Evolutionary conservation across 768 basidiomycete species (phyloP), one percentile per base, ranked within the genome.

Genomic region (Lactifluus hygrophoroides): DNA sequence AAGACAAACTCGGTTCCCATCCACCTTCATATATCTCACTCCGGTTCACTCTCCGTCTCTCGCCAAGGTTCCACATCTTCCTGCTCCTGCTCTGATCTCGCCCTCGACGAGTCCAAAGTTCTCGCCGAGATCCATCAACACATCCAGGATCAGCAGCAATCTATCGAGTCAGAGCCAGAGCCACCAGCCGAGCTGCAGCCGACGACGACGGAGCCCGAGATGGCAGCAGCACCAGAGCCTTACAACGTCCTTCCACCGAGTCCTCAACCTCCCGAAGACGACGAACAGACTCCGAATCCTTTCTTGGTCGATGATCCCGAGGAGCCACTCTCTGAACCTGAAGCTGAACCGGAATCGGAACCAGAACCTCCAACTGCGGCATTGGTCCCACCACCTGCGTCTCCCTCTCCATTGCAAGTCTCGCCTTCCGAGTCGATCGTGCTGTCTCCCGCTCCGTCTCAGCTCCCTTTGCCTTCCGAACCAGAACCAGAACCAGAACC

Each of bases 231-330:
- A 7, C 59, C 43, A 34, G 54, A 46, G 10, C 37, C 59, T 21
- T 50, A 16, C 21, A 23, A 43, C 34, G 16, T 54, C 34, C 6
- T 16, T n/a, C 53, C 58, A 4, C 21, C 46, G 3, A 54, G 46
- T 10, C 51, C 51, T 42, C 51, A 34, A 28, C 42, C 23, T 17
- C 21, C 43, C 5, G 49, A 28, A 1, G n/a, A 51, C 8, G 59
- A 43, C 1, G 54, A 60, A 30, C 32, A 42, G 16, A 32, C 11
- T 8, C 80, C 81, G 16, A 76, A 87, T 68, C 82, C 82, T 1
- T 85, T 84, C 72, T 72, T 85, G 50, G 71, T 83, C 35, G 85
- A 85, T 63, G 82, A 81, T 58, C 75, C 78, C 37, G 74, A 76
- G 28, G 75, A 75, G 43, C 73, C 72, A 4, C 66, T 70, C 19